Base-by-base conservation (phyloP, 2,329 filamentous ascomycete genomes). In the Ciborinia camelliae region DNA sequence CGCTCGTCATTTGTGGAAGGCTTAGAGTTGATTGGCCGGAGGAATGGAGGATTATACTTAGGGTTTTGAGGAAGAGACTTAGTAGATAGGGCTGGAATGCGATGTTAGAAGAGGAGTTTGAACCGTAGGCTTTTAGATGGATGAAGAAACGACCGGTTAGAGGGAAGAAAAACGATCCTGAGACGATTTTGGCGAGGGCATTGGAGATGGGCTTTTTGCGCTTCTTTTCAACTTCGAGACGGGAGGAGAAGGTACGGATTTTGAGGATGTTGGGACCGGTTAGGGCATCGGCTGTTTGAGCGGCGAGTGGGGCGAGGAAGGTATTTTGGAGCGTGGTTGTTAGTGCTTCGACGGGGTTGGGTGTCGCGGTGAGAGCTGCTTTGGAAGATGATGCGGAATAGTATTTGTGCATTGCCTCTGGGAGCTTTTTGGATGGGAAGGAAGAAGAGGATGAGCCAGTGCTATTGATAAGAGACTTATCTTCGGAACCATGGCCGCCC, bases 231-330 rank as follows among this genome's bases (percentile, higher is more conserved):
- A 88, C 82, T 65, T 85, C 81, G 75, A 93, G 86, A 23, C 90
- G 87, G 0, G 90, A 91, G 14, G 89, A 94, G 77, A 98, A 97
- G 2, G 89, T 96, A 35, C 91, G 87, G 28, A 98, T 85, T 78
- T 98, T 98, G 53, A 99, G 85, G 7, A 89, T 85, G 69, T 92
- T 87, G 0, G 95, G 93, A 0, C 94, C 92, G 0, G 89, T 89
- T 8, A 87, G 81, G 28, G 88, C 82, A 73, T 97, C 92, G 48
- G 92, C 93, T 2, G 93, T 91, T 65, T 86, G 81, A 45, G 91
- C 88, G 1, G 94, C 92, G 35, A 98, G 79, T 0, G 95, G 95
- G 20, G 88, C 86, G 26, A 98, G 86, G 72, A 97, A 91, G 0
- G 82, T 81, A 32, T 87, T 84, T 5, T 90, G 87, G 55, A 97